Evolutionary conservation across 805 yeast genomes (phyloP).

Genomic region (Torulaspora gathmanii): DNA sequence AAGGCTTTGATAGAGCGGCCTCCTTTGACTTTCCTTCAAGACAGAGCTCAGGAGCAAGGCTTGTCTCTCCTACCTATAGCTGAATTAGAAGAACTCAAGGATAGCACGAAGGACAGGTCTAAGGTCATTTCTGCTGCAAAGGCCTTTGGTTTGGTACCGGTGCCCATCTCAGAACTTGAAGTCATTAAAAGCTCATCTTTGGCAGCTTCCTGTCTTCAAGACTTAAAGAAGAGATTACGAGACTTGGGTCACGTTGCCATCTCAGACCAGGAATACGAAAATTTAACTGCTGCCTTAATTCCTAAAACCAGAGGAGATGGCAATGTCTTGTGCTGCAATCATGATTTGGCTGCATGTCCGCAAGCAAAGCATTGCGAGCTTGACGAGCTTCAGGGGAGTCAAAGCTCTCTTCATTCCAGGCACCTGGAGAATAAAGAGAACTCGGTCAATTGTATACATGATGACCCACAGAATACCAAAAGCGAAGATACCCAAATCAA

Average conservation of each 20-base stretch:
- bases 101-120: slow-evolving; percentile 9
- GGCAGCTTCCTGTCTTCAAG: slow-evolving; percentile 6
- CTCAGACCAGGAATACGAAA: slow-evolving; percentile 7
- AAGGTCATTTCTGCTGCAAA: slow-evolving; percentile 13
- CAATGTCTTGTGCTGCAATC: slow-evolving; percentile 16
- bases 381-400: slow-evolving; percentile 3
- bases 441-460: background rate
- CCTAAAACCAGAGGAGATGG: slow-evolving; percentile 13
- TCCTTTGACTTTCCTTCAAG: slow-evolving; percentile 14
- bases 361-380: slow-evolving; percentile 10
- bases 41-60: slow-evolving; percentile 20
- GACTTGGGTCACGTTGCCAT: slow-evolving; percentile 16
- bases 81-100: slow-evolving; percentile 13
- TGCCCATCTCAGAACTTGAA: slow-evolving; percentile 15
- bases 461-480: slow-evolving; percentile 3
- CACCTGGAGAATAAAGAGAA: slow-evolving; percentile 14
- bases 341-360: slow-evolving; percentile 14
- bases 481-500: slow-evolving; percentile 5
- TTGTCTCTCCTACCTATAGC: slow-evolving; percentile 15
- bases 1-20: slow-evolving; percentile 24
- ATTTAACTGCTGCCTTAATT: slow-evolving; percentile 9
- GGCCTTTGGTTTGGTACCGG: slow-evolving; percentile 16
- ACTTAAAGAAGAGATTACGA: slow-evolving; percentile 11
- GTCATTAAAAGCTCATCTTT: slow-evolving; percentile 9
- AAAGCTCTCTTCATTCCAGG: slow-evolving; percentile 10